phyloP scores from a whole-genome alignment of 2,329 filamentous ascomycete species.

The Sordariomycetes sp. region DNA sequence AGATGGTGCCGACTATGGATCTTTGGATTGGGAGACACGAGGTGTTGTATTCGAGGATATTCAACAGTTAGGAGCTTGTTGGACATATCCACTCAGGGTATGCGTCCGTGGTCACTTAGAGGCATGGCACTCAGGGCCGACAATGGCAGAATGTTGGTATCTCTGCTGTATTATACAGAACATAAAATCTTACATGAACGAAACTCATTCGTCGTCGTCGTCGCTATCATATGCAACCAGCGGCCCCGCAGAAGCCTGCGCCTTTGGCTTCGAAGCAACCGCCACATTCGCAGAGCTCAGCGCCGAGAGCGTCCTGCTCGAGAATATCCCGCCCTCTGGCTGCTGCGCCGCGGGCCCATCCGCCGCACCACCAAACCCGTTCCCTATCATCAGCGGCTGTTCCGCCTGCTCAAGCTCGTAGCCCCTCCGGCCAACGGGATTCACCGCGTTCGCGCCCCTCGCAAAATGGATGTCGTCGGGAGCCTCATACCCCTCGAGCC shows the following conservation, averaged over 20 bases:
- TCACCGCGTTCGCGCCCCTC: slow-evolving; percentile 58
- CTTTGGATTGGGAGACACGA: slow-evolving; percentile 78
- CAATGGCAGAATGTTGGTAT: neutral
- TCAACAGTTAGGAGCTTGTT: slow-evolving; percentile 55
- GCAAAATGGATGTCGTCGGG: slow-evolving; percentile 92
- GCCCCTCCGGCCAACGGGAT: slow-evolving; percentile 45
- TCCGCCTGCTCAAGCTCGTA: slow-evolving; percentile 51
- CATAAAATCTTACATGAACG: slow-evolving; percentile 1
- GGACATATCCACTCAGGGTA: neutral
- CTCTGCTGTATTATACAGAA: slow-evolving; percentile 9
- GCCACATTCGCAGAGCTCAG: slow-evolving; percentile 50
- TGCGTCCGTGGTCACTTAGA: slow-evolving; percentile 3
- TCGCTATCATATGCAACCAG: slow-evolving; percentile 87
- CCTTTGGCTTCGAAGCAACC: slow-evolving; percentile 42
- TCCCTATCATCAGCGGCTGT: slow-evolving; percentile 45
- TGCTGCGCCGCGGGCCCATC: slow-evolving; percentile 34
- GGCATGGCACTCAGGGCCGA: slow-evolving; percentile 6
- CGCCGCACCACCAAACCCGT: slow-evolving; percentile 20
- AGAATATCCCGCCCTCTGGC: slow-evolving; percentile 60
- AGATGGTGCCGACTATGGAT: slow-evolving; percentile 69
- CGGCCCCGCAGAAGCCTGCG: slow-evolving; percentile 49
- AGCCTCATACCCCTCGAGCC: slow-evolving; percentile 82
- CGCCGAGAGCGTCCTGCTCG: slow-evolving; percentile 70
- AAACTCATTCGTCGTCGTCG: slow-evolving; percentile 40
- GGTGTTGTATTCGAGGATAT: slow-evolving; percentile 74